Evolutionary conservation across 2,329 filamentous ascomycete genomes (phyloP).

Genomic region (Fusarium palustre): DNA sequence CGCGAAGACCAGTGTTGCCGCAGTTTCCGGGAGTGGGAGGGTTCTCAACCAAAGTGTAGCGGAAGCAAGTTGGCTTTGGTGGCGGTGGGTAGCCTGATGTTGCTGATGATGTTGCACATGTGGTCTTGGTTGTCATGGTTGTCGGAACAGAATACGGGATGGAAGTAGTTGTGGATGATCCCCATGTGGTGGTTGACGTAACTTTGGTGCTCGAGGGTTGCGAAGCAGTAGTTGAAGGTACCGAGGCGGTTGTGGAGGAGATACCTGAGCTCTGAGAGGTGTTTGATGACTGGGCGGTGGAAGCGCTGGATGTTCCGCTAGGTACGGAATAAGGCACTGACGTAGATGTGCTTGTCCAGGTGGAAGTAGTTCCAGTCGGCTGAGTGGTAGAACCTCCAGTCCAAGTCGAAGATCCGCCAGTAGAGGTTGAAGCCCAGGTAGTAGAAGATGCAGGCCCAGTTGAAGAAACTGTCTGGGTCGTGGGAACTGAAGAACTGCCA

Average conservation of each 20-base stretch:
- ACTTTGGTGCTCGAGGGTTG: background rate
- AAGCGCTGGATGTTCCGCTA: background rate
- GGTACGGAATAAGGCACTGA: background rate
- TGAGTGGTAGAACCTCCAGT: background rate
- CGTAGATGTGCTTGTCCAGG: background rate
- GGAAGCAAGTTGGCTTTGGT: conserved; percentile 29
- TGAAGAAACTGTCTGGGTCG: background rate
- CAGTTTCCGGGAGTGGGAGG: conserved; percentile 19
- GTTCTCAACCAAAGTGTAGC: conserved; percentile 25
- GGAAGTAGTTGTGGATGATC: conserved; percentile 8
- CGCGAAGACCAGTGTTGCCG: conserved; percentile 14
- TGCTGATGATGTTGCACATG: background rate
- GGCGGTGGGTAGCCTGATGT: conserved; percentile 3
- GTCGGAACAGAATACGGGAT: background rate
- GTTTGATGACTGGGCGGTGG: background rate
- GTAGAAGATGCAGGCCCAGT: background rate
- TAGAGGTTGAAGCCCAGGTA: background rate
- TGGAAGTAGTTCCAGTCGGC: background rate
- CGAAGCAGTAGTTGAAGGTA: background rate
- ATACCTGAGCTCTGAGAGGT: background rate
- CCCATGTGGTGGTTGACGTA: background rate
- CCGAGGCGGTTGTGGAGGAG: background rate
- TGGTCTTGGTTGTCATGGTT: conserved; percentile 6
- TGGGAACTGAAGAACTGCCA: background rate
- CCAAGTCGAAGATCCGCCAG: background rate